Conservation (phyloP, 2,329 filamentous ascomycete species). For the Sporothrix globosa region DNA sequence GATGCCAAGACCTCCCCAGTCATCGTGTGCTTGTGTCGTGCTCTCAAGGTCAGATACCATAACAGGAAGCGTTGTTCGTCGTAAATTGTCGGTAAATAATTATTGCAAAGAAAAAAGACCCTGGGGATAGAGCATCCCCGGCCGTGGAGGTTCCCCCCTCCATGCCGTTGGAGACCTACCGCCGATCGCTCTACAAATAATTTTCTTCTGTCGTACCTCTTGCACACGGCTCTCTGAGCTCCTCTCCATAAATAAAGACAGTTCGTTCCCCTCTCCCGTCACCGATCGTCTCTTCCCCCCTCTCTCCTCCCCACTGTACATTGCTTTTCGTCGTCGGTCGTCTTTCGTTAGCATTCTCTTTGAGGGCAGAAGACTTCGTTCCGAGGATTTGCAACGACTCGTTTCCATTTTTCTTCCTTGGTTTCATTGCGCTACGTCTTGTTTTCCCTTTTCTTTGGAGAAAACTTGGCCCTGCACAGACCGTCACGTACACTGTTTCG, state of each 20-base stretch:
- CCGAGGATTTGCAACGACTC: neutral
- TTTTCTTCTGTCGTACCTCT: too few species aligned
- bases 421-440: neutral
- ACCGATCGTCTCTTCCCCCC: neutral
- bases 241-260: constrained; percentile 14
- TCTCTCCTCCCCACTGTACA: too few species aligned
- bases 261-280: neutral
- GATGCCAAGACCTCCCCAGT: neutral
- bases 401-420: neutral
- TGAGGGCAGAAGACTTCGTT: neutral
- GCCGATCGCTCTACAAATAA: constrained; percentile 3
- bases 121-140: neutral
- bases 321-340: neutral
- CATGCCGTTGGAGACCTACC: constrained; percentile 20
- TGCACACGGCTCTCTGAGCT: neutral
- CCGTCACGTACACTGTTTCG: neutral
- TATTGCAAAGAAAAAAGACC: neutral
- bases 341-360: neutral
- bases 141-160: neutral
- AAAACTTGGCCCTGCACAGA: neutral
- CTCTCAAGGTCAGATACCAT: too few species aligned
- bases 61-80: too few species aligned
- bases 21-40: neutral
- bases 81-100: neutral
- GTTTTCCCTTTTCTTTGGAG: neutral